Base-by-base conservation (phyloP, 495 filamentous ascomycete species). In the Terfezia claveryi region DNA sequence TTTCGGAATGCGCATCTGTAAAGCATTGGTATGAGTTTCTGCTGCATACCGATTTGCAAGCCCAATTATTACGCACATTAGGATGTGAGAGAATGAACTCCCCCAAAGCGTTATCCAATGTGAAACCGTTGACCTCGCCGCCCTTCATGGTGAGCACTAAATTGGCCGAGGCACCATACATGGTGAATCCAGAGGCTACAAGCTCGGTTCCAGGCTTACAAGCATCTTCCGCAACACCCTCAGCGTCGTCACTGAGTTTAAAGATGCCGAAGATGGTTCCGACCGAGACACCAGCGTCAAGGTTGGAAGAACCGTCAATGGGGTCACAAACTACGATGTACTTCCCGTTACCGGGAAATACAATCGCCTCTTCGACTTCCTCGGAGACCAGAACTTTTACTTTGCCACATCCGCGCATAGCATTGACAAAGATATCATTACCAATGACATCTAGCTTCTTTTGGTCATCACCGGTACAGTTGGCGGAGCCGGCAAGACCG, bases 361-460 rank as follows among this genome's bases (percentile, higher is more conserved):
- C 75, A 66, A 98, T 91, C 49, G 80, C 77, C 41, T 94, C 75
- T 55, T 98, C 91, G 67, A 95, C 91, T 66, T 98, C 91, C 65
- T 98, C 91, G 17, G 92, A 96, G 20, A 98, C 89, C 14, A 98
- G 72, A 51, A 95, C 71, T 49, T 84, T 80, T 65, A 85, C 86
- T 69, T 89, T 88, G 58, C 85, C 89, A 36, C 82, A 92, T 36
- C 81, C 87, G 52, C 76, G 76, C 91, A 98, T 96, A 53, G 88
- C 81, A 46, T 85, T 79, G 64, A 96, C 82, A 73, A 98, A 96
- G 59, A 98, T 75, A 63, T 98, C 91, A 70, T 98, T 96, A 66
- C 87, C 86, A 65, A 98, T 96, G 37, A 98, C 91, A 68, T 98
- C 91, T 38, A 98, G 83, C 71, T 96, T 98, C 80, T 98, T 96